These are phyloP conservation scores for Candida methanosorbosa DNA, from an alignment of 805 yeast genomes.

Conservation along the genomic window DNA sequence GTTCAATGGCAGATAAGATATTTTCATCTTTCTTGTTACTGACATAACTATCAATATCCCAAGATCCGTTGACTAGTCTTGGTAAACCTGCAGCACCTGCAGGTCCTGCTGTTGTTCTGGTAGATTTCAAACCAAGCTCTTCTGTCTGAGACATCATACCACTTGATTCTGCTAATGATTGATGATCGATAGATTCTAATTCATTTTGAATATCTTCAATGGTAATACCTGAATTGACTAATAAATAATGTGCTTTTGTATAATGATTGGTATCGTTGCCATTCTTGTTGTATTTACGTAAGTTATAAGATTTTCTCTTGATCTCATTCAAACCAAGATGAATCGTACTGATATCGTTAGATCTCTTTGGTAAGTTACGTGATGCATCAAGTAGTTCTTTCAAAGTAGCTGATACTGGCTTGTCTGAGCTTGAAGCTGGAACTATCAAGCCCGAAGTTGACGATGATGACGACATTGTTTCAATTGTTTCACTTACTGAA, in stretches of 20 bases:
- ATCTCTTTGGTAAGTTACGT: conserved; percentile 56
- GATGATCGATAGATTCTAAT: conserved; percentile 31
- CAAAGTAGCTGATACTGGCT: conserved; percentile 20
- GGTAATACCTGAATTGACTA: conserved; percentile 84
- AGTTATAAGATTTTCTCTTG: conserved; percentile 51
- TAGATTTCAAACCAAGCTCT: neutral
- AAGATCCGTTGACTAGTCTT: neutral
- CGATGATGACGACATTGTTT: too few species aligned
- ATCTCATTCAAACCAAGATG: conserved; percentile 77
- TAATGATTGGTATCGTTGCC: conserved; percentile 28
- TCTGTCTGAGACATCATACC: neutral
- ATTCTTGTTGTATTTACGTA: conserved; percentile 34
- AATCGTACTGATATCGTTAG: conserved; percentile 68
- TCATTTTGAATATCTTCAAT: conserved; percentile 74
- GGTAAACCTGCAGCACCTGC: neutral
- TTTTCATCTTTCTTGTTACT: conserved; percentile 72
- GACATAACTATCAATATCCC: conserved; percentile 55
- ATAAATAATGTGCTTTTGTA: conserved; percentile 77
- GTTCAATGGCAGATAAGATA: conserved; percentile 75
- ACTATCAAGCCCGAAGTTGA: too few species aligned
- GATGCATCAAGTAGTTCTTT: conserved; percentile 75
- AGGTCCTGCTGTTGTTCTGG: too few species aligned
- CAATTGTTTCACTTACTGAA: too few species aligned
- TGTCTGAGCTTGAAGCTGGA: neutral
- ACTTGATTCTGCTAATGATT: neutral